Evolutionary conservation across 2,329 filamentous ascomycete species (phyloP).

Genomic region (Calonectria multiphialidica): DNA sequence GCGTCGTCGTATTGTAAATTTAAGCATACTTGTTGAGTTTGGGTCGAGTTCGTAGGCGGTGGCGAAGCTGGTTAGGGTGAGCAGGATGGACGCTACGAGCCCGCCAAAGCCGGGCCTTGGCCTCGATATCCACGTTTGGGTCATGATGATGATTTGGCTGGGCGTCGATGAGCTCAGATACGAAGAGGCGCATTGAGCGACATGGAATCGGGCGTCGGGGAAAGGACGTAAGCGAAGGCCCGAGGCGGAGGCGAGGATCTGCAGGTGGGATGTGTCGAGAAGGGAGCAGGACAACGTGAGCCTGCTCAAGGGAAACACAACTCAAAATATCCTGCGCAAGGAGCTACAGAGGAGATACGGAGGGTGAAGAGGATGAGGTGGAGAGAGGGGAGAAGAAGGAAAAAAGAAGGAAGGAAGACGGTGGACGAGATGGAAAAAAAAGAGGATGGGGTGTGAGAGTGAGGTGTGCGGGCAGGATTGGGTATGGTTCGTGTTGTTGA

Average conservation of each 20-base stretch:
- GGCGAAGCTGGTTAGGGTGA: slow-evolving; percentile 41
- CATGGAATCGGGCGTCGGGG: slow-evolving; percentile 32
- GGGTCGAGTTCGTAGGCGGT: slow-evolving; percentile 52
- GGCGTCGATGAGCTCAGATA: slow-evolving; percentile 36
- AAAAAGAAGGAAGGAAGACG: neutral
- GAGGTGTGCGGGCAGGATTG: slow-evolving; percentile 28
- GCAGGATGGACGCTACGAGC: slow-evolving; percentile 40
- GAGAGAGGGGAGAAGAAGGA: slow-evolving; percentile 5
- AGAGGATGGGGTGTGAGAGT: slow-evolving; percentile 1
- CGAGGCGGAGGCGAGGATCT: slow-evolving; percentile 15
- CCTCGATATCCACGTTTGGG: slow-evolving; percentile 22
- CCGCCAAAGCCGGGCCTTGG: slow-evolving; percentile 30
- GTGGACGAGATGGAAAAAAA: neutral
- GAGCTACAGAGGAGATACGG: neutral
- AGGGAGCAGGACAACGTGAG: neutral
- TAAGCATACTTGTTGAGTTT: slow-evolving; percentile 49
- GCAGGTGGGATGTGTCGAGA: slow-evolving; percentile 1
- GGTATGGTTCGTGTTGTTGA: slow-evolving; percentile 31
- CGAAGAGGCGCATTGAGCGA: slow-evolving; percentile 26
- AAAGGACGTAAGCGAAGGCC: slow-evolving; percentile 18
- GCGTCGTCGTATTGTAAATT: neutral
- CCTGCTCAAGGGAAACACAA: neutral
- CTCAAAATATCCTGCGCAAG: neutral
- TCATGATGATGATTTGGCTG: slow-evolving; percentile 37
- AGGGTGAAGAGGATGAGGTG: neutral